phyloP scores from a whole-genome alignment of 352 stramenopile genomes.

The Globisporangium emineosum region DNA sequence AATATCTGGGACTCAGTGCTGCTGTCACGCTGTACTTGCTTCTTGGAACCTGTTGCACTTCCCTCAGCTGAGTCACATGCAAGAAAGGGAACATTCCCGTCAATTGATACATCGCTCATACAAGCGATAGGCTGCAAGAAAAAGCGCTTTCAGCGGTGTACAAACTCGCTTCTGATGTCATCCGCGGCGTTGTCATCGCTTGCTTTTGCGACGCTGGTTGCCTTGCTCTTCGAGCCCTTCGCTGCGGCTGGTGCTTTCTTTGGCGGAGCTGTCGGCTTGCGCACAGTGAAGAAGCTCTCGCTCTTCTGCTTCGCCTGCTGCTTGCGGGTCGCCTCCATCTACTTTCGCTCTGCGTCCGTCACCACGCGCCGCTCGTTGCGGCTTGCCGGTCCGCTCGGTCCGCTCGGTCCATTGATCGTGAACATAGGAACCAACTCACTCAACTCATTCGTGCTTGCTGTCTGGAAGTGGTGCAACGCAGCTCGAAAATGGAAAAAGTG shows the following conservation, averaged over 20 bases:
- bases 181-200: not conserved
- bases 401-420: slow-evolving; percentile 69
- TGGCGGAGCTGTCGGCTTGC: not conserved
- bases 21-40: not conserved
- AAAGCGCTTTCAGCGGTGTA: not conserved
- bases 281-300: slow-evolving; percentile 41
- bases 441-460: not conserved
- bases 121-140: not conserved
- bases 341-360: slow-evolving; percentile 26
- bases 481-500: not conserved
- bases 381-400: slow-evolving; percentile 59
- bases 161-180: not conserved
- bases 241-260: not conserved
- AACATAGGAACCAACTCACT: slow-evolving; percentile 42
- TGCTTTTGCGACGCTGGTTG: not conserved
- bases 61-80: not conserved
- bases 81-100: too few species aligned
- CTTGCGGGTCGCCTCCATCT: slow-evolving; percentile 24
- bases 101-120: too few species aligned
- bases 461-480: not conserved
- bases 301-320: slow-evolving; percentile 28
- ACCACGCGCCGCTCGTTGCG: slow-evolving; percentile 49
- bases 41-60: not conserved
- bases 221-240: not conserved
- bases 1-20: slow-evolving; percentile 1